Percentiles rank a stretch among this genome's conserved stretches.
phyloP scores from a whole-genome alignment of 2,329 filamentous ascomycete genomes.

The Ceratocystis smalleyi region DNA sequence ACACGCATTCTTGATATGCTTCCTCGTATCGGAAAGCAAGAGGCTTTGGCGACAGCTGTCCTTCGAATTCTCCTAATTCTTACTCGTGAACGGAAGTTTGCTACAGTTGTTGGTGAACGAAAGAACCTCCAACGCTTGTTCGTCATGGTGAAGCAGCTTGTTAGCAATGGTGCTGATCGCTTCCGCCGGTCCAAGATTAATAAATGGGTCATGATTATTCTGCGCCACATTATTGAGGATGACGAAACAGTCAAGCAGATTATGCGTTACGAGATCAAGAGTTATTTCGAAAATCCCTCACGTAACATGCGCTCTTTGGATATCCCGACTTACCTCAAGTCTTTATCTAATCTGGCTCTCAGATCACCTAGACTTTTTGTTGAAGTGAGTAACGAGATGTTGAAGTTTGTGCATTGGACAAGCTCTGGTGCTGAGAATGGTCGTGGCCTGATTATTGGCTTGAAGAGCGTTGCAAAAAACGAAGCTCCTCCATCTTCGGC shows the following conservation, averaged over 20 bases:
- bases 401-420: conserved; percentile 33
- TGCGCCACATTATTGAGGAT: conserved; percentile 89
- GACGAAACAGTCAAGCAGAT: conserved; percentile 80
- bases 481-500: neutral
- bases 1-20: conserved; percentile 67
- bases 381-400: conserved; percentile 68
- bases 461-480: conserved; percentile 6
- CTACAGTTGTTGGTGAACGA: conserved; percentile 66
- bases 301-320: conserved; percentile 46
- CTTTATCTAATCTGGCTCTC: conserved; percentile 63
- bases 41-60: conserved; percentile 66
- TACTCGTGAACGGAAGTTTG: conserved; percentile 62
- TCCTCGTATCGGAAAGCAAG: conserved; percentile 75
- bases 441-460: conserved; percentile 14
- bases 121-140: conserved; percentile 81
- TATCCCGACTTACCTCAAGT: conserved; percentile 55
- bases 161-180: conserved; percentile 59
- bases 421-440: conserved; percentile 8
- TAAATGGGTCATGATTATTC: conserved; percentile 61
- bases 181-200: conserved; percentile 42
- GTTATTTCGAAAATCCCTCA: conserved; percentile 49
- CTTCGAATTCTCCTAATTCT: conserved; percentile 74
- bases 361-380: conserved; percentile 76
- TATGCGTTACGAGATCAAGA: conserved; percentile 76
- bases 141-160: conserved; percentile 86